Evolutionary conservation across 371 early-diverging fungal genomes (phyloP), one percentile per base, ranked within the genome.

Genomic region (Vittaforma corneae): DNA sequence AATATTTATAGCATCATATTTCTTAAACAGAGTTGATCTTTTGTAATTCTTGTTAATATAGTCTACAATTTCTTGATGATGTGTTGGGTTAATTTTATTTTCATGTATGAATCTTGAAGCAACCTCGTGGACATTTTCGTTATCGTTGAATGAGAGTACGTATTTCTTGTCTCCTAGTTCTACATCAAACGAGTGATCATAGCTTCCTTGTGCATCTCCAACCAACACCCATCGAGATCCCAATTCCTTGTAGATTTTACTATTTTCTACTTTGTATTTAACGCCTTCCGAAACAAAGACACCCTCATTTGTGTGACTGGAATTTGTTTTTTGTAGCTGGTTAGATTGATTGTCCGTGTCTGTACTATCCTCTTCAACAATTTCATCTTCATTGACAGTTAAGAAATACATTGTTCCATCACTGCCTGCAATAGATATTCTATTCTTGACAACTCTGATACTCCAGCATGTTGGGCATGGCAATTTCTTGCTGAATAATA

Each of bases 21-120:
- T 44, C 28, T 55, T 52, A 47, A 63, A 77, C 11, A 65, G 34
- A 0, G 55, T 53, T 37, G 51, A n/a, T 22, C 59, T 48, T 32
- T 29, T 47, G 34, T 76, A 71, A 60, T 79, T 79, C 29, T 61
- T 72, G 2, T 70, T 68, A 20, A 79, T 72, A 60, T 70, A 77
- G 14, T 72, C 71, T 4, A 76, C 72, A 37, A 79, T 77, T 24
- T 79, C 77, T 42, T 72, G 57, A 22, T 52, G 24, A 50, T 65
- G 70, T 35, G 68, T 65, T 16, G 20, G 24, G 18, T 67, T 35
- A 18, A 79, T 48, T 1, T 66, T 65, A 46, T 79, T 48, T 20
- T 66, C 40, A 26, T 52, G 57, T 14, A 74, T 42, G 37, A 79
- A 79, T 6, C 53, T 33, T 0, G 58, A 37, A 24, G 77, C 77